These are phyloP conservation scores for Hypericum perforatum DNA, from an alignment of 345 rosid species.

Conservation along the genomic window DNA sequence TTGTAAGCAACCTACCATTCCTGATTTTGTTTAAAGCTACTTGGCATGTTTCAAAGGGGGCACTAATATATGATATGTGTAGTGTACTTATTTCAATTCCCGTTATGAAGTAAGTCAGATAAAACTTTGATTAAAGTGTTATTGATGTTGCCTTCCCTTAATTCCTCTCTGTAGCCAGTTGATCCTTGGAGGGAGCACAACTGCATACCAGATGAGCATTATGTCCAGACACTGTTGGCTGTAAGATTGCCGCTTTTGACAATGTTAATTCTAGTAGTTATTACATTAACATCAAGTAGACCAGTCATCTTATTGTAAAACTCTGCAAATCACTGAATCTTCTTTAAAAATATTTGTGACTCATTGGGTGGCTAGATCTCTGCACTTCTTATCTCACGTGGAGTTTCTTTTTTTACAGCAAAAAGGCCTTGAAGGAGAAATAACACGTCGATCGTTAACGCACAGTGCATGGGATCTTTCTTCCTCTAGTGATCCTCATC, in stretches of 20 bases:
- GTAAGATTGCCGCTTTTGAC: slow-evolving; percentile 36
- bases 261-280: too few relatives aligned
- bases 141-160: background rate
- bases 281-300: too few relatives aligned
- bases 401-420: slow-evolving; percentile 30
- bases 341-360: too few relatives aligned
- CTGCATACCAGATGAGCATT: slow-evolving; percentile 96
- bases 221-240: slow-evolving; percentile 82
- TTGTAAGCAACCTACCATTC: slow-evolving; percentile 38
- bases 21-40: background rate
- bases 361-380: too few relatives aligned
- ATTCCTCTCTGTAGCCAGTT: slow-evolving; percentile 49
- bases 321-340: too few relatives aligned
- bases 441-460: slow-evolving; percentile 65
- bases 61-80: too few relatives aligned
- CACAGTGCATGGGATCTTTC: slow-evolving; percentile 86
- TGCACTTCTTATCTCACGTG: too few relatives aligned
- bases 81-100: background rate
- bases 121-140: background rate
- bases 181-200: slow-evolving; percentile 82
- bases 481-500: slow-evolving; percentile 60
- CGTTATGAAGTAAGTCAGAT: slow-evolving; percentile 1
- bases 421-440: slow-evolving; percentile 69
- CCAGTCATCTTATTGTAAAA: too few relatives aligned
- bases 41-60: too few relatives aligned